Evolutionary conservation across 108 stramenopile genomes (phyloP), one percentile per base, ranked within the genome.

Genomic region (Cyclostephanos invisitatus): DNA sequence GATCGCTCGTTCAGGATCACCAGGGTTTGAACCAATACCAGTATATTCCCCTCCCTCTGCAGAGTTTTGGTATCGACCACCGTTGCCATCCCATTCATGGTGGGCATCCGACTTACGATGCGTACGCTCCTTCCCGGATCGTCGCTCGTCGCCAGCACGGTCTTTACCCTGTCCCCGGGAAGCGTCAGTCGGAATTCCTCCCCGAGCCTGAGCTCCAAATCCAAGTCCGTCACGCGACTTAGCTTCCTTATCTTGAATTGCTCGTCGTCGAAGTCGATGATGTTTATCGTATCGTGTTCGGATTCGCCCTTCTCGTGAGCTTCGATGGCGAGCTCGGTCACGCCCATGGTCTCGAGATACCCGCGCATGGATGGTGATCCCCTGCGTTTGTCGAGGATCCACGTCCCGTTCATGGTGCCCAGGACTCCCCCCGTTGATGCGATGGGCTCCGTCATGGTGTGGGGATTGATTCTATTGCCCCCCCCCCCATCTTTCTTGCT

Each of bases 291-390:
- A 38, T 90, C 91, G 25, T 87, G 70, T 25, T 91, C 90, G n/a
- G 68, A 59, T 64, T 94, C 93, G 51, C 89, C 90, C 73, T 94
- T 94, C 72, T 94, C 90, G 64, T 94, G 87, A 0, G 90, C 93
- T 76, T 94, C 82, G 64, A 94, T 91, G 56, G 90, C 90, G n/a
- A 90, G 59, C 70, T 88, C 84, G 17, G 85, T 67, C 10, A 94
- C 93, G 25, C 90, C 83, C 78, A 94, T 79, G 0, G 88, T 87
- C 77, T 91, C 86, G 14, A 94, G 77, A 55, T 90, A 90, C 8
- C 87, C 87, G 25, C 89, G 79, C 91, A 94, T 91, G 53, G 82
- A 86, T 65, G 89, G 90, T 22, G 68, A 42, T 28, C 86, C 89
- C 58, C 87, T 75, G 11, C 59, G 67, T 68, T 88, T 87, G 80